These are phyloP conservation scores for Amanita fuliginea DNA, from an alignment of 768 basidiomycete species.

Conservation along the genomic window DNA sequence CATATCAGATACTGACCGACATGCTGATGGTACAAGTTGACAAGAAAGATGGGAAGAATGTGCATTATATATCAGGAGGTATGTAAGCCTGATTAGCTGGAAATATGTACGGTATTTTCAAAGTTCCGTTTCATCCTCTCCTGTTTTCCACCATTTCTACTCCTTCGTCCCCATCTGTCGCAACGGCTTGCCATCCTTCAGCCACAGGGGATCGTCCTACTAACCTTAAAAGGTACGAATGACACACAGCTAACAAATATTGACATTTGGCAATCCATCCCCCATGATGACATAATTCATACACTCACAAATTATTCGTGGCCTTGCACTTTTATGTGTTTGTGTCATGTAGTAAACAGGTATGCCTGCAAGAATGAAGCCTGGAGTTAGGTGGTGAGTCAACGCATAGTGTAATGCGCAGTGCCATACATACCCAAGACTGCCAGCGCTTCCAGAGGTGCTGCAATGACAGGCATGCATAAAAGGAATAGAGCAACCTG, in stretches of 20 bases:
- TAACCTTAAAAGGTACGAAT: constrained; percentile 32
- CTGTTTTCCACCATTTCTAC: constrained; percentile 52
- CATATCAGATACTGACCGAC: not conserved
- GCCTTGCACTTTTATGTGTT: constrained; percentile 27
- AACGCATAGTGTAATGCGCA: constrained; percentile 1
- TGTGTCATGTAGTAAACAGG: constrained; percentile 79
- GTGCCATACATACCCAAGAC: constrained; percentile 66
- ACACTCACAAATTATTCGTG: constrained; percentile 24
- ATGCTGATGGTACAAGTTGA: not conserved
- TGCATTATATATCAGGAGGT: not conserved
- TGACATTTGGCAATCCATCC: not conserved
- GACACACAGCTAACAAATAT: constrained; percentile 26
- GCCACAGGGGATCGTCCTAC: constrained; percentile 40
- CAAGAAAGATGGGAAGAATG: not conserved
- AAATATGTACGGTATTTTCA: not conserved
- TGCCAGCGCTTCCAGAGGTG: constrained; percentile 78
- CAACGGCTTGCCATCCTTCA: constrained; percentile 70
- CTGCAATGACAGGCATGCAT: constrained; percentile 91
- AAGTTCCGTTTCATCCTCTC: not conserved
- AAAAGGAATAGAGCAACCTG: constrained; percentile 85
- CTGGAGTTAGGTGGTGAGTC: constrained; percentile 23
- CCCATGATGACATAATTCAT: not conserved
- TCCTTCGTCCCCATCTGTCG: constrained; percentile 58
- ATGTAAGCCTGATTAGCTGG: not conserved
- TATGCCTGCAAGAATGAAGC: constrained; percentile 67